Percentiles rank a stretch among this genome's conserved stretches.
Conservation (phyloP, 106 monocot genomes). For the Triglochin maritima region DNA sequence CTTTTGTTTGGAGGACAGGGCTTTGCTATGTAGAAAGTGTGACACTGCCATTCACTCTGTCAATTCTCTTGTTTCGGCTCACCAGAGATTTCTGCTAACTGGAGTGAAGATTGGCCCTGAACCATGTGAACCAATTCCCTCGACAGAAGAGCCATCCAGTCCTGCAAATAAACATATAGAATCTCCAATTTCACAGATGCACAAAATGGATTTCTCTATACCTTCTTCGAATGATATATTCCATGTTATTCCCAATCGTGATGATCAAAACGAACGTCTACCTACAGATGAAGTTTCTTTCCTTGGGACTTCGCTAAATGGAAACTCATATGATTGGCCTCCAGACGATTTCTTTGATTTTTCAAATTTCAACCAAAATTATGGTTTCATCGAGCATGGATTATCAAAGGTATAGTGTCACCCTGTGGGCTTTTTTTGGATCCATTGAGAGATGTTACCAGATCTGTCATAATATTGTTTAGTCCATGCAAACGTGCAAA, state of each 20-base stretch:
- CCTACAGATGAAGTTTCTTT: slow-evolving; percentile 17
- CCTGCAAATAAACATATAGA: slow-evolving; percentile 5
- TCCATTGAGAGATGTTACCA: not conserved
- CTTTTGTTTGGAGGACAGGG: slow-evolving; percentile 89
- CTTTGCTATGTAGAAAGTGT: slow-evolving; percentile 73
- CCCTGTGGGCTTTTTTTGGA: not conserved
- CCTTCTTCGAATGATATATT: slow-evolving; percentile 17
- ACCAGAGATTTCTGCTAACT: slow-evolving; percentile 72
- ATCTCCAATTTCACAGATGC: not conserved
- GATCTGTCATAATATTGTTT: not conserved
- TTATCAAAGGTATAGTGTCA: slow-evolving; percentile 59
- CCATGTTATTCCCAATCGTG: slow-evolving; percentile 7
- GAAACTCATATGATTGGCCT: slow-evolving; percentile 42
- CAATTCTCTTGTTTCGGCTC: slow-evolving; percentile 55
- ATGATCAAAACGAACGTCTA: not conserved
- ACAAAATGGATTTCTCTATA: slow-evolving; percentile 2
- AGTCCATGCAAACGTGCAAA: not conserved
- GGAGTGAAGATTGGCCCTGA: slow-evolving; percentile 79
- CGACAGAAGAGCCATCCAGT: slow-evolving; percentile 13
- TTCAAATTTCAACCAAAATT: slow-evolving; percentile 36
- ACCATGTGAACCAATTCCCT: slow-evolving; percentile 23
- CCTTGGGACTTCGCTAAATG: slow-evolving; percentile 21
- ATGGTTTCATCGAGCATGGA: slow-evolving; percentile 44
- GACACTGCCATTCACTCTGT: slow-evolving; percentile 66
- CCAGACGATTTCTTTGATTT: slow-evolving; percentile 64